These are phyloP conservation scores for Cercophora scortea DNA, from an alignment of 495 filamentous ascomycete species.

Conservation along the genomic window DNA sequence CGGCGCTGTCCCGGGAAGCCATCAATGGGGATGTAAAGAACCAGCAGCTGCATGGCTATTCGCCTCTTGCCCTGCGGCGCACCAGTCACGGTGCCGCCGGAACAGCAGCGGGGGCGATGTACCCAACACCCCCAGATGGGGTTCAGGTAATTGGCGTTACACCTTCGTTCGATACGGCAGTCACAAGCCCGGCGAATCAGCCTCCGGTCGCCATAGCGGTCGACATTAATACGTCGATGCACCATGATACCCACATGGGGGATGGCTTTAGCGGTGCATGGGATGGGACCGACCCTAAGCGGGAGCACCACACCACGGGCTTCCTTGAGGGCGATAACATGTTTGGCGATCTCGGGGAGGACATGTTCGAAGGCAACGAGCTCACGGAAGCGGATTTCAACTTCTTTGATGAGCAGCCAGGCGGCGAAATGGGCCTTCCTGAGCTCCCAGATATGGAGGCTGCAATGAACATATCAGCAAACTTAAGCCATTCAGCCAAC, in stretches of 20 bases:
- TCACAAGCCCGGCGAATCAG: slow-evolving; percentile 39
- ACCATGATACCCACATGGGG: slow-evolving; percentile 5
- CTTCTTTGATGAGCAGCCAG: slow-evolving; percentile 64
- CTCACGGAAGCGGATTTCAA: slow-evolving; percentile 86
- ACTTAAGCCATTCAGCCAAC: slow-evolving; percentile 5
- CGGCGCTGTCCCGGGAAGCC: slow-evolving; percentile 35
- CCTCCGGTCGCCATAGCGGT: slow-evolving; percentile 8
- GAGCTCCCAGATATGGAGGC: slow-evolving; percentile 8
- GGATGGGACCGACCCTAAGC: slow-evolving; percentile 28
- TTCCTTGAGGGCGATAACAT: slow-evolving; percentile 52
- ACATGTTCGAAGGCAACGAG: slow-evolving; percentile 73
- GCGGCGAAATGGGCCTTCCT: slow-evolving; percentile 26
- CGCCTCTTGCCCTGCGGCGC: slow-evolving; percentile 37
- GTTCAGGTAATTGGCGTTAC: slow-evolving; percentile 40
- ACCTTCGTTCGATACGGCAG: slow-evolving; percentile 41
- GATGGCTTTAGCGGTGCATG: slow-evolving; percentile 25
- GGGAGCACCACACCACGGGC: slow-evolving; percentile 25
- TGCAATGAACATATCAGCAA: slow-evolving; percentile 3
- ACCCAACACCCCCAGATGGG: slow-evolving; percentile 83
- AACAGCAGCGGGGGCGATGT: slow-evolving; percentile 56
- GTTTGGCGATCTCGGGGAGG: slow-evolving; percentile 62
- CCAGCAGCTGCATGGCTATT: slow-evolving; percentile 26
- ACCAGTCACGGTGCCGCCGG: slow-evolving; percentile 44
- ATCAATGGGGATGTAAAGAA: slow-evolving; percentile 28
- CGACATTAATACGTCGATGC: slow-evolving; percentile 21